Evolutionary conservation across 805 yeast species (phyloP).

Genomic region (Candida silvatica): DNA sequence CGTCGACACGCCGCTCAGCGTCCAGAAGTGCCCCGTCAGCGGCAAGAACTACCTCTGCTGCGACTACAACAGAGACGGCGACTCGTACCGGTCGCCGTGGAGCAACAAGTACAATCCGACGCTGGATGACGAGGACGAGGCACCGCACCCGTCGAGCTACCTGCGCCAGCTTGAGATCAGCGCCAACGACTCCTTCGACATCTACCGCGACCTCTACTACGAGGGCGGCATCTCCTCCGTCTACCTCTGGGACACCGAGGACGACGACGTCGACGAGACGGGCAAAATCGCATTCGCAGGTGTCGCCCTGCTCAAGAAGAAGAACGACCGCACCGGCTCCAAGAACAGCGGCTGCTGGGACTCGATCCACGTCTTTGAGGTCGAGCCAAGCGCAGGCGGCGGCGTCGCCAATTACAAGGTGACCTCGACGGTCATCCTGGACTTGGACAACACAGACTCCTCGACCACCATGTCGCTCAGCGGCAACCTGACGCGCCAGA

Average conservation of each 20-base stretch:
- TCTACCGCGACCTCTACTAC: conserved; percentile 87
- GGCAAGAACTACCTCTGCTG: conserved; percentile 75
- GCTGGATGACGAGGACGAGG: conserved; percentile 45
- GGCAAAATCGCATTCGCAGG: conserved; percentile 78
- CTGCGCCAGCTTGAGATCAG: conserved; percentile 69
- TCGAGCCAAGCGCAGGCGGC: conserved; percentile 30
- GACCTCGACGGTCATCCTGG: conserved; percentile 83
- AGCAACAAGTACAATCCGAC: conserved; percentile 60
- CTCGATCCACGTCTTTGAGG: conserved; percentile 87
- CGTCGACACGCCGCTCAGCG: conserved; percentile 75
- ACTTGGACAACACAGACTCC: conserved; percentile 27
- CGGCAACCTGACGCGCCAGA: conserved; percentile 84
- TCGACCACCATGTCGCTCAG: conserved; percentile 37
- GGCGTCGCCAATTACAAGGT: conserved; percentile 50
- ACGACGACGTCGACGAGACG: conserved; percentile 32
- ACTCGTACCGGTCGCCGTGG: conserved; percentile 89
- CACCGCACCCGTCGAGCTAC: conserved; percentile 61
- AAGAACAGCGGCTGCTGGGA: conserved; percentile 66
- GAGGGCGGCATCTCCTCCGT: conserved; percentile 91
- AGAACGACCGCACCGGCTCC: conserved; percentile 32
- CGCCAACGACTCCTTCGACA: conserved; percentile 86
- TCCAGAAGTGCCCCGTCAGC: conserved; percentile 38
- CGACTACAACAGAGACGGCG: conserved; percentile 94
- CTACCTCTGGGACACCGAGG: conserved; percentile 84
- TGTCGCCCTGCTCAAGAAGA: conserved; percentile 76